Evolutionary conservation across 352 stramenopile genomes (phyloP).

Genomic region (Ochromonadaceae sp.): DNA sequence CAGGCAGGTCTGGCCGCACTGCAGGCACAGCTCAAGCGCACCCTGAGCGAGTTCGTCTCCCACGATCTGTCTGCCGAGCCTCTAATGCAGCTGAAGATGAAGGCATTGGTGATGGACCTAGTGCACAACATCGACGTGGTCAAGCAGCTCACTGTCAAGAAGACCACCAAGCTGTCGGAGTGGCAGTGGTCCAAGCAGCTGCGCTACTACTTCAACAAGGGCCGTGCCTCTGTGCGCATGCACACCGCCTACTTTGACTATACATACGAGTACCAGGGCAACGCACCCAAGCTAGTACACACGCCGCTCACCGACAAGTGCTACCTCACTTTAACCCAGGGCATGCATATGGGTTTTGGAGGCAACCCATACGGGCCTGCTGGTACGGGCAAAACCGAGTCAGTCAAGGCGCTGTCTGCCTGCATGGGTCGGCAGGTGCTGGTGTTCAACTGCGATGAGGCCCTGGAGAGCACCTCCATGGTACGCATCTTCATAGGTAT

Average conservation of each 20-base stretch:
- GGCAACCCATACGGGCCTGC: conserved; percentile 80
- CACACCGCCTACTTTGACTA: conserved; percentile 65
- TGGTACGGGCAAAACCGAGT: conserved; percentile 83
- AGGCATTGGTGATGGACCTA: conserved; percentile 78
- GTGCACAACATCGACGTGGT: conserved; percentile 88
- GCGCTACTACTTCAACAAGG: conserved; percentile 60
- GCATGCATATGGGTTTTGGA: conserved; percentile 74
- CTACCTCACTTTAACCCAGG: conserved; percentile 80
- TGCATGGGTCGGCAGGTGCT: conserved; percentile 74
- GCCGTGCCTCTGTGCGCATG: conserved; percentile 30
- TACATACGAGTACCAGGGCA: conserved; percentile 87
- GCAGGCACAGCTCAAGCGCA: conserved; percentile 18
- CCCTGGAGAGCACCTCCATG: conserved; percentile 83
- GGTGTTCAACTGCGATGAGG: conserved; percentile 70
- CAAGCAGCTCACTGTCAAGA: conserved; percentile 50
- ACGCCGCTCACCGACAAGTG: conserved; percentile 83
- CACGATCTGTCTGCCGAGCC: conserved; percentile 61
- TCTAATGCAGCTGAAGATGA: conserved; percentile 75
- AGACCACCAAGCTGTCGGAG: conserved; percentile 41
- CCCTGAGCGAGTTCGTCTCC: conserved; percentile 36
- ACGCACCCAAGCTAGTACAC: conserved; percentile 74
- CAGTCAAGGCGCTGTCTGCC: conserved; percentile 72
- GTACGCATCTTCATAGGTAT: conserved; percentile 83
- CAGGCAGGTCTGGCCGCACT: conserved; percentile 33
- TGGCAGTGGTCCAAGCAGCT: conserved; percentile 86